Base-by-base conservation (phyloP, 495 filamentous ascomycete genomes). In the Tricharina praecox region DNA sequence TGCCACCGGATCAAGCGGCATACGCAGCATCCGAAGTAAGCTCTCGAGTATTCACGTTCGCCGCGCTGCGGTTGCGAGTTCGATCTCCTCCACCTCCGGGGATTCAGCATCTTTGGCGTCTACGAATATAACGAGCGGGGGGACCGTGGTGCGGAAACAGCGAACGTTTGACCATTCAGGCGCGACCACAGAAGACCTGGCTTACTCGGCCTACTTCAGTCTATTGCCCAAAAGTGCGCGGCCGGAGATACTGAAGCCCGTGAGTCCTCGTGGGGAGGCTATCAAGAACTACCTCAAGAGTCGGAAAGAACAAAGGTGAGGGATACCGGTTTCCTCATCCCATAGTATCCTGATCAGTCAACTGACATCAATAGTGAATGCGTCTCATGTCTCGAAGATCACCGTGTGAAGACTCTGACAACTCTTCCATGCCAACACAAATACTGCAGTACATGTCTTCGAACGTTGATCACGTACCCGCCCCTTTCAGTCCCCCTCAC, bases 321-420 rank as follows among this genome's bases (percentile, higher is more conserved):
- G n/a, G n/a, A n/a, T n/a, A n/a, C n/a, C n/a, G n/a, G n/a, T n/a
- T n/a, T n/a, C n/a, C n/a, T n/a, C n/a, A n/a, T n/a, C n/a, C n/a
- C n/a, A n/a, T n/a, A n/a, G n/a, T n/a, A n/a, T n/a, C n/a, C n/a
- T n/a, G n/a, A n/a, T n/a, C n/a, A n/a, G n/a, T n/a, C n/a, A n/a
- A n/a, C n/a, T n/a, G n/a, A n/a, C n/a, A n/a, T n/a, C n/a, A n/a
- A 32, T 19, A 55, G 53, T 42, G 50, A 55, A 42, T 55, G 53
- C 34, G 40, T 41, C 13, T 52, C 50, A 8, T 55, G 53, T 39
- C 30, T 48, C 21, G 45, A 52, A 23, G 50, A 49, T 15, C 45
- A 52, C n/a, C 46, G 50, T 13, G 47, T 52, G 3, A 48, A 28
- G n/a, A 55, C 52, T 16, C 23, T 55, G 1, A 47, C 37, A 4